Evolutionary conservation across 352 stramenopile genomes (phyloP), one percentile per base, ranked within the genome.

Genomic region (Phytopythium aichiense): DNA sequence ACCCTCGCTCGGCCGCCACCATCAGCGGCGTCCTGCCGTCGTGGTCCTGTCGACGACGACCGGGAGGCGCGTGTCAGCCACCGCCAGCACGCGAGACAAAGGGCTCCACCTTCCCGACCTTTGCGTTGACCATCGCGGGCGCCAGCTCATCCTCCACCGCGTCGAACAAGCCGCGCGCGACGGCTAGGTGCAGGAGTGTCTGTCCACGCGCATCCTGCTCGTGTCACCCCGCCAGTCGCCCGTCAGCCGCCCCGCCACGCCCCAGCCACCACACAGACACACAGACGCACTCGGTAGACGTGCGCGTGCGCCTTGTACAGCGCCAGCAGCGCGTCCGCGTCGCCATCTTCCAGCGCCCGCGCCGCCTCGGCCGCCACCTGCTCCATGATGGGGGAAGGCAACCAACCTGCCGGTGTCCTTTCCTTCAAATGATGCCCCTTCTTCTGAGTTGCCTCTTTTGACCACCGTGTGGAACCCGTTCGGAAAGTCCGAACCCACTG

Each of bases 21-120:
- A 77, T 77, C 43, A 77, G 65, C 37, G 69, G 69, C 2, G 66
- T 77, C 25, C 60, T 28, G 50, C 69, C 66, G 23, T 66, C 58
- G 48, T 74, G 68, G 38, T 77, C 69, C 66, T 76, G 45, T 60
- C 12, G 15, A 15, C 42, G 31, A 18, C 25, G 33, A 40, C 7
- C 25, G 37, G 42, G 31, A 30, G 16, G 45, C 22, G 7, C 23
- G n/a, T 7, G 50, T 42, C 18, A 42, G 18, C 30, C 9, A 0
- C 28, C 25, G 4, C 30, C 7, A 16, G 38, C 18, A 6, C 38
- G 38, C 42, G 42, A 25, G 42, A 7, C 25, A 30, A 30, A 30
- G 1, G 25, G 25, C 7, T 22, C 8, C 9, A 13, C 7, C n/a
- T 13, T 16, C 7, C 56, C 6, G 61, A 75, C 68, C 40, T 62